Conservation (phyloP, 176 grass and related monocot species). For the Oryza nivara region DNA sequence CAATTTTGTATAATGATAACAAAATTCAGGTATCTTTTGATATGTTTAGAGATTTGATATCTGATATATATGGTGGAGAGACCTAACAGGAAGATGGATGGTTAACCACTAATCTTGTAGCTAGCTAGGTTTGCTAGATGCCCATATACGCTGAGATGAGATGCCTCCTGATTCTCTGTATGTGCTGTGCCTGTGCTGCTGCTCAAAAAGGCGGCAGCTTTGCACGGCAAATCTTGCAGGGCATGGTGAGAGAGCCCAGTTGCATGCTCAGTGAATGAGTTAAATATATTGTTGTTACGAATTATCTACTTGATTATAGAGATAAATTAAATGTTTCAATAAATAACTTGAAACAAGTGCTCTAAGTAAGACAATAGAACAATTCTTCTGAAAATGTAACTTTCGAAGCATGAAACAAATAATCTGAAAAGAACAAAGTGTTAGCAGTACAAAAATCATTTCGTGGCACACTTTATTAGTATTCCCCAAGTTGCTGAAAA, state of each 20-base stretch:
- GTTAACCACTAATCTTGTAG: slow-evolving; percentile 2
- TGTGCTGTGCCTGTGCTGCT: background rate
- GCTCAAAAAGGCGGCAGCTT: slow-evolving; percentile 34
- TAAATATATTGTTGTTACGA: too few species aligned
- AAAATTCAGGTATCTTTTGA: background rate
- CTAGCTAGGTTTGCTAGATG: background rate
- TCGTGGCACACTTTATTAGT: background rate
- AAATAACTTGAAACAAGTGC: too few species aligned
- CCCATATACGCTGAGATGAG: background rate
- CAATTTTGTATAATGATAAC: background rate
- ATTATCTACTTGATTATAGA: too few species aligned
- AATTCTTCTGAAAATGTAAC: too few species aligned
- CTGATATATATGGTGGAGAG: background rate
- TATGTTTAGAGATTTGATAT: background rate
- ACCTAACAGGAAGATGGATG: background rate
- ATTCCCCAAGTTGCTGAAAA: slow-evolving; percentile 29
- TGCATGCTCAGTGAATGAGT: background rate
- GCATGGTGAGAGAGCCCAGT: background rate
- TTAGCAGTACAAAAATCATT: background rate
- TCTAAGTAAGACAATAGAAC: too few species aligned
- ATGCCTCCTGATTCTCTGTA: slow-evolving; percentile 17
- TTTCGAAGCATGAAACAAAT: too few species aligned
- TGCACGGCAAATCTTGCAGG: slow-evolving; percentile 2
- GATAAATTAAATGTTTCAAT: too few species aligned
- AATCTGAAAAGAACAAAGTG: too few species aligned